Conservation (phyloP, 306 rosid species). For the Prunus persica region Prunus_persica_NCBIv2 NC_034015.1:7219501-7220000, state of each 20-base stretch:
- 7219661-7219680: constrained; percentile 48
- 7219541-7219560: constrained; percentile 89
- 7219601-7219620: constrained; percentile 84
- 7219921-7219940: neutral
- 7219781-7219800: constrained; percentile 86
- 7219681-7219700: neutral
- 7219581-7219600: constrained; percentile 78
- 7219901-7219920: neutral
- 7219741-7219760: constrained; percentile 69
- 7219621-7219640: constrained; percentile 92
- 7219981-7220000: neutral
- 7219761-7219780: constrained; percentile 88
- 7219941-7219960: neutral
- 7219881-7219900: neutral
- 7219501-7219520: neutral
- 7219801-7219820: constrained; percentile 86
- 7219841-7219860: constrained; percentile 61
- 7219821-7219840: constrained; percentile 85
- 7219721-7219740: constrained; percentile 17
- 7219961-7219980: constrained; percentile 5
- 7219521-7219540: constrained; percentile 80
- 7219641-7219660: constrained; percentile 65
- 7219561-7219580: constrained; percentile 88
- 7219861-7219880: constrained; percentile 6
- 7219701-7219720: neutral